A percentile compares a stretch with the other conserved stretches of the same genome.
phyloP scores from a whole-genome alignment of 805 yeast species.

The Candida peoriensis region DNA sequence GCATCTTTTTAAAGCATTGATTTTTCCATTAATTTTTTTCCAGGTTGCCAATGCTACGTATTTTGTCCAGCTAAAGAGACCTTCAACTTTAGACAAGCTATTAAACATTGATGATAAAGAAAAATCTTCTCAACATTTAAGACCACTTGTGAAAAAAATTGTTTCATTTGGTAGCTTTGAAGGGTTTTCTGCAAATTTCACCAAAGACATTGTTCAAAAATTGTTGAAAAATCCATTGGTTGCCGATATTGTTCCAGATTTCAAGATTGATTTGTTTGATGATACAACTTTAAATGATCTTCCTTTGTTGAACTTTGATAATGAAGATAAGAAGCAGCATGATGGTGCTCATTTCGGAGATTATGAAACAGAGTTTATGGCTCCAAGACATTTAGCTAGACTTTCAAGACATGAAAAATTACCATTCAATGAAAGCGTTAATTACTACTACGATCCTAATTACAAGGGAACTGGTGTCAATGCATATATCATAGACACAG shows the following conservation, averaged over 20 bases:
- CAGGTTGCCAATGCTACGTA: conserved; percentile 10
- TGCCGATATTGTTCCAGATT: conserved; percentile 65
- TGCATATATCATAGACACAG: conserved; percentile 83
- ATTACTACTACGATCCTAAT: conserved; percentile 44
- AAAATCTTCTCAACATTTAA: conserved; percentile 34
- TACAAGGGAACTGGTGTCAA: conserved; percentile 54
- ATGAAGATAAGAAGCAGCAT: conserved; percentile 26
- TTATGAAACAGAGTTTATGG: conserved; percentile 32
- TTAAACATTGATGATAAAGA: conserved; percentile 19
- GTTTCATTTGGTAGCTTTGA: conserved; percentile 67
- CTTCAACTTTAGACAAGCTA: conserved; percentile 18
- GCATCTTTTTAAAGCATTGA: too few relatives aligned
- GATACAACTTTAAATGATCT: conserved; percentile 16
- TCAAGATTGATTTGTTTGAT: conserved; percentile 52
- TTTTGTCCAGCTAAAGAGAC: conserved; percentile 22
- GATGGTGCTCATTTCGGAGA: conserved; percentile 1
- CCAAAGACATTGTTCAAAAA: conserved; percentile 40
- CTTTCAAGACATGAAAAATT: conserved; percentile 45
- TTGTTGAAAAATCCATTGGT: conserved; percentile 57
- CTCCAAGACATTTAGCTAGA: conserved; percentile 67
- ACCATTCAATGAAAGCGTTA: conserved; percentile 27
- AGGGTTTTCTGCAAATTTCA: conserved; percentile 63
- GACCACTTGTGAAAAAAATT: conserved; percentile 42
- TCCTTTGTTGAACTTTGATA: neutral
- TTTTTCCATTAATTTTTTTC: too few relatives aligned